Evolutionary conservation across 164 flowering plant species (phyloP), one percentile per base, ranked within the genome.

Genomic region (Stephania japonica): DNA sequence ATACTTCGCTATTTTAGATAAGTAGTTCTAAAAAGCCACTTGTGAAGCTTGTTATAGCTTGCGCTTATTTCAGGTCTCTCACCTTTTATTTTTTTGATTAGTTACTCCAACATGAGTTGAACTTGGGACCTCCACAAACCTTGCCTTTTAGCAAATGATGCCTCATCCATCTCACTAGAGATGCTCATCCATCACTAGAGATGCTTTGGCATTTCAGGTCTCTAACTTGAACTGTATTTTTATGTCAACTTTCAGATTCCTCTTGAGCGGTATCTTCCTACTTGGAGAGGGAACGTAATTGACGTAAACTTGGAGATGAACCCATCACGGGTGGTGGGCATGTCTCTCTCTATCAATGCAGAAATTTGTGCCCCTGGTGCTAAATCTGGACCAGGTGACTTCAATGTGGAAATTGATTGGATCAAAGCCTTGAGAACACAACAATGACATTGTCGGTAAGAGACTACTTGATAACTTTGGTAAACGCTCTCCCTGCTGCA

Each of bases 241-340:
- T 70, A 41, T 42, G 65, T 6, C 38, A 47, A 69, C 43, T 64
- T 77, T 76, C 90, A 93, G 99, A 90, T 93, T 70, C 98, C 99
- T 68, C 87, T 91, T 56, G 90, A 85, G 38, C 89, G 81, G 47
- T 91, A 90, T 80, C 73, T 95, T 66, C 98, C 98, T 32, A 93
- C 95, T 67, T 92, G 97, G 97, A 86, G 92, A 82, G 99, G 99
- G 42, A 90, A 87, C 53, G 90, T 95, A 7, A 93, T 93, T 70
- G 99, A 95, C 76, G 93, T 84, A 49, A 64, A 81, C 11, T 0
- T 95, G 83, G 98, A 91, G 80, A 95, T 95, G 99, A 93, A 95
- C 78, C 99, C 90, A 13, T 83, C 86, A 41, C 99, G 99, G 63
- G 62, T 95, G 18, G 80, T 93, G 24, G 95, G 99, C 27, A 90